Conservation (phyloP, 2,329 filamentous ascomycete genomes). For the Chrysoporthe deuterocubensis region DNA sequence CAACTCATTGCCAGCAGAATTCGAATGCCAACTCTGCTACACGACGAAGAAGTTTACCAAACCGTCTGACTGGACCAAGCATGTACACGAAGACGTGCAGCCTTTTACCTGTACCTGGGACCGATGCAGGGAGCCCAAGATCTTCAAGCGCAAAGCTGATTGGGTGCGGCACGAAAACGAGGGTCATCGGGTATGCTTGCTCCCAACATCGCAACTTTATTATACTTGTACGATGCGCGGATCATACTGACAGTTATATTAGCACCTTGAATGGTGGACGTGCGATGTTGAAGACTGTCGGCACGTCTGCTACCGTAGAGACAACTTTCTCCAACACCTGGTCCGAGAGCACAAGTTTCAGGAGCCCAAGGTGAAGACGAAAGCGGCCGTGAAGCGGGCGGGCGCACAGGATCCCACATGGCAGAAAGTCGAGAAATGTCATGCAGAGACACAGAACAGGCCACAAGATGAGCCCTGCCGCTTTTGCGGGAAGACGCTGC, state of each 20-base stretch:
- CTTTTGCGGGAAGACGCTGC: conserved; percentile 82
- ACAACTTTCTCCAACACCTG: conserved; percentile 92
- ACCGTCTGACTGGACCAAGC: conserved; percentile 95
- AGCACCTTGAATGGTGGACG: conserved; percentile 85
- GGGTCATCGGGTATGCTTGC: conserved; percentile 63
- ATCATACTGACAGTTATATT: conserved; percentile 10
- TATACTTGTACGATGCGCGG: too few species aligned
- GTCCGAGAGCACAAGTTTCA: conserved; percentile 87
- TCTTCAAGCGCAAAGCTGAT: conserved; percentile 93
- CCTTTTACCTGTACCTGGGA: conserved; percentile 93
- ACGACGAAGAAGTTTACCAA: conserved; percentile 84
- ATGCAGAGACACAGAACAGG: conserved; percentile 65
- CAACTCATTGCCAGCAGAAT: conserved; percentile 76
- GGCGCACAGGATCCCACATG: conserved; percentile 68
- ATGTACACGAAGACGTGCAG: conserved; percentile 91
- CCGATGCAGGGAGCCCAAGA: conserved; percentile 80
- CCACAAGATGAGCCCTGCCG: conserved; percentile 81
- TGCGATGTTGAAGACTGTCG: conserved; percentile 81
- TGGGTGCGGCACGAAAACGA: conserved; percentile 96
- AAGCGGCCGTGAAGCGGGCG: conserved; percentile 66
- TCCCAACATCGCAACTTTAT: not conserved
- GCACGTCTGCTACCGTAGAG: conserved; percentile 83
- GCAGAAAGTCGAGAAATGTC: conserved; percentile 78
- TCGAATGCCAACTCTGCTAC: conserved; percentile 90
- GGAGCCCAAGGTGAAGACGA: conserved; percentile 80